Conservation (phyloP, 345 rosid species). For the Murraya koenigii region DNA sequence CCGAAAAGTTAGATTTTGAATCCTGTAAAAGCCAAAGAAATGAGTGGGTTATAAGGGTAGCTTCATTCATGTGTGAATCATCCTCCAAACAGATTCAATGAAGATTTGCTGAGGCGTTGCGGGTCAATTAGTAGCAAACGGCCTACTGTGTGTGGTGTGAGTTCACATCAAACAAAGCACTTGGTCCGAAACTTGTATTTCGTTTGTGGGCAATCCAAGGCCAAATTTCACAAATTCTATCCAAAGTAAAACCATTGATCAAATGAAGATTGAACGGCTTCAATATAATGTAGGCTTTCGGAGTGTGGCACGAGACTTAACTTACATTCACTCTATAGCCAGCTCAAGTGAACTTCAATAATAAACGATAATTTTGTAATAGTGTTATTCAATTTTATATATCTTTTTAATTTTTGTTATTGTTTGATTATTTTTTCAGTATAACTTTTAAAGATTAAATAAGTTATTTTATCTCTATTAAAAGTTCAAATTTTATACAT, state of each 20-base stretch:
- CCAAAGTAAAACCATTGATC: conserved; percentile 53
- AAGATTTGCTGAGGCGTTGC: conserved; percentile 64
- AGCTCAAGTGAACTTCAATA: conserved; percentile 28
- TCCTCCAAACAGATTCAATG: conserved; percentile 60
- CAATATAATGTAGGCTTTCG: conserved; percentile 56
- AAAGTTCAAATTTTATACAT: no score
- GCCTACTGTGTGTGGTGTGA: conserved; percentile 54
- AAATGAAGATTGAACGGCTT: conserved; percentile 41
- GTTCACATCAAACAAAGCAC: conserved; percentile 46
- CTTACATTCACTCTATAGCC: conserved; percentile 48
- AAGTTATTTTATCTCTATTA: no score
- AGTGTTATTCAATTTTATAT: no score
- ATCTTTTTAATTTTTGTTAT: no score
- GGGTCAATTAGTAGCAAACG: conserved; percentile 44
- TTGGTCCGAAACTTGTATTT: conserved; percentile 60
- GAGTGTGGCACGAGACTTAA: conserved; percentile 39
- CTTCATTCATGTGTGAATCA: conserved; percentile 34
- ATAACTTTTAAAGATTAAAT: no score
- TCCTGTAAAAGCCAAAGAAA: conserved; percentile 28
- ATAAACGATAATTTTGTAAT: no score
- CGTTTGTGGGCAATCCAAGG: conserved; percentile 64
- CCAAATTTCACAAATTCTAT: conserved; percentile 51
- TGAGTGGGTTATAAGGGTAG: no score
- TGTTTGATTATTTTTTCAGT: no score
- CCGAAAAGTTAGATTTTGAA: conserved; percentile 19